Evolutionary conservation across 768 basidiomycete genomes (phyloP), one percentile per base, ranked within the genome.

Genomic region (Amanita rubescens): DNA sequence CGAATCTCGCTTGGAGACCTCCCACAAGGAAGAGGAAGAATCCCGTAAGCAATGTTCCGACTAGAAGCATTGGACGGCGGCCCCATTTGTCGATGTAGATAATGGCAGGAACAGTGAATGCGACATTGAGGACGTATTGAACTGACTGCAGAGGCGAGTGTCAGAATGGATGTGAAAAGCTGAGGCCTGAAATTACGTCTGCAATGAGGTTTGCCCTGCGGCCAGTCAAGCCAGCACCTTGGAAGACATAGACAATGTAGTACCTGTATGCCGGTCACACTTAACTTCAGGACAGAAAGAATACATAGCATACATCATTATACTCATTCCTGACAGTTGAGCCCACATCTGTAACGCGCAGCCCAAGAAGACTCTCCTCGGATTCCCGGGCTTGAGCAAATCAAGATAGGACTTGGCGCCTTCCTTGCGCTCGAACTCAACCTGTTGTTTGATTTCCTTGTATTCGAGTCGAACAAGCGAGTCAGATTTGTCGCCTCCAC

Each of bases 11-110:
- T 66, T 89, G 87, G 15, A 90, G 74, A 49, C 83, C 85, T 50
- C 87, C 87, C 59, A 90, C 88, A 45, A 88, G 79, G 72, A 74
- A 83, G 59, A 90, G 76, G 75, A 79, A 90, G 74, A 84, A 81
- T 46, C 83, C 83, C 88, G 90, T 87, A 54, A 80, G 63, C 3
- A 80, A 65, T 2, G 81, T 79, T 25, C 84, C 87, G 47, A 67
- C 68, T 53, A 90, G 71, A 1, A 90, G 71, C 74, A 90, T 84
- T 6, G 87, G 87, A 17, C 87, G 77, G 37, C 87, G 84, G 54
- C 88, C 88, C 84, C 85, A 88, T 66, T 72, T 75, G 65, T 90
- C 88, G 60, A 88, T 86, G 69, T 80, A 87, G 61, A 76, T 69
- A 58, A 77, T 77, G 6, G 76, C 76, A 20, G 76, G 76, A 25